Percentiles rank a stretch among this genome's conserved stretches.
Conservation (phyloP, 306 rosid species). For the Albizia julibrissin region DNA sequence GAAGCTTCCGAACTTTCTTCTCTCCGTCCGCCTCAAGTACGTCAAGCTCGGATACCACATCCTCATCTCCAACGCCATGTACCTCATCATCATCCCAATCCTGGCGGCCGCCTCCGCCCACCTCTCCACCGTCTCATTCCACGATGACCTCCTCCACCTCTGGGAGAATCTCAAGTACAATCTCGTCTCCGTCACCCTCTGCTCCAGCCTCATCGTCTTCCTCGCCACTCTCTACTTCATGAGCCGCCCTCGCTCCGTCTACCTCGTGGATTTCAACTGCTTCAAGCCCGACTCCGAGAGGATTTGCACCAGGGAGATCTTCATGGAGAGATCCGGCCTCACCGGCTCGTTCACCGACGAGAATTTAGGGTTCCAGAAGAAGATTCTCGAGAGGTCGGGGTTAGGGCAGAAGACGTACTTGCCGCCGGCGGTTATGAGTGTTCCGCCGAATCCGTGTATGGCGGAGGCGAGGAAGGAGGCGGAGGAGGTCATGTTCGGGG, state of each 20-base stretch:
- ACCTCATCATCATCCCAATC: slow-evolving; percentile 64
- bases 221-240: slow-evolving; percentile 71
- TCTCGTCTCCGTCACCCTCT: slow-evolving; percentile 47
- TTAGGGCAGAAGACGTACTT: slow-evolving; percentile 74
- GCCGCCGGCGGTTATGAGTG: slow-evolving; percentile 61
- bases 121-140: slow-evolving; percentile 49
- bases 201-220: slow-evolving; percentile 57
- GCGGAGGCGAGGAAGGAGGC: slow-evolving; percentile 90
- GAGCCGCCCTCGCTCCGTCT: slow-evolving; percentile 71
- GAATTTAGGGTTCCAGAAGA: slow-evolving; percentile 70
- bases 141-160: slow-evolving; percentile 32
- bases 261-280: slow-evolving; percentile 68
- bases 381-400: slow-evolving; percentile 79
- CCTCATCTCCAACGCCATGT: slow-evolving; percentile 80
- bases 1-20: slow-evolving; percentile 68
- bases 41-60: slow-evolving; percentile 92
- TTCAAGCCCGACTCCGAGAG: slow-evolving; percentile 60
- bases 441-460: slow-evolving; percentile 87
- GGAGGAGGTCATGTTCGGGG: slow-evolving; percentile 87
- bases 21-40: slow-evolving; percentile 73
- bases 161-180: slow-evolving; percentile 65
- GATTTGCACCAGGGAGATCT: slow-evolving; percentile 51
- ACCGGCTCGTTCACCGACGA: slow-evolving; percentile 62
- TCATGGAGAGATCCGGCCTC: slow-evolving; percentile 45
- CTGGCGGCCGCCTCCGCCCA: slow-evolving; percentile 51